Percentiles rank a stretch among this genome's conserved stretches.
phyloP scores from a whole-genome alignment of 768 basidiomycete species.

The Boletus subcaerulescens region DNA sequence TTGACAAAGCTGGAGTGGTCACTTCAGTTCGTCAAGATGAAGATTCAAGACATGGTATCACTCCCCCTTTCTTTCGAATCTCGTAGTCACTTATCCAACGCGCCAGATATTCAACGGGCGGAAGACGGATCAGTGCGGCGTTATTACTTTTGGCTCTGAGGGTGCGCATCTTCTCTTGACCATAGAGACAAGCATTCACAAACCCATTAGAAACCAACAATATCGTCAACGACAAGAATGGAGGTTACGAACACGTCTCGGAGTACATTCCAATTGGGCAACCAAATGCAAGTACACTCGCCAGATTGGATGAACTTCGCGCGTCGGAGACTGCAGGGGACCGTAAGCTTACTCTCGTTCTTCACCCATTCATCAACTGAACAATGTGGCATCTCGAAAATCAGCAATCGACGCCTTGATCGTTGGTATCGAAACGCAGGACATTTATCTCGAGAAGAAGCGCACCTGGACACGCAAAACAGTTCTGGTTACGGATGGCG shows the following conservation, averaged over 20 bases:
- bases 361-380: background rate
- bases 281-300: slow-evolving; percentile 63
- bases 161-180: slow-evolving; percentile 36
- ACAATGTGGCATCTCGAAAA: background rate
- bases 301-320: slow-evolving; percentile 58
- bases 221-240: slow-evolving; percentile 53
- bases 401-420: slow-evolving; percentile 85
- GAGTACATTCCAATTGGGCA: slow-evolving; percentile 69
- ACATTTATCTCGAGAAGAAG: slow-evolving; percentile 62
- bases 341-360: slow-evolving; percentile 41
- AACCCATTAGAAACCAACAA: slow-evolving; percentile 57
- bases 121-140: slow-evolving; percentile 93
- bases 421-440: slow-evolving; percentile 81
- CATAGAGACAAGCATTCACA: background rate
- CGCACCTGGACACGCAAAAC: slow-evolving; percentile 85
- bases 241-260: slow-evolving; percentile 70
- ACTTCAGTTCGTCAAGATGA: slow-evolving; percentile 84
- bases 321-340: slow-evolving; percentile 61
- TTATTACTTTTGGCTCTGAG: slow-evolving; percentile 83
- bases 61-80: background rate
- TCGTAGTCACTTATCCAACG: background rate
- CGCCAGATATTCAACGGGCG: slow-evolving; percentile 82
- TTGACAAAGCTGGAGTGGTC: slow-evolving; percentile 80
- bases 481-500: slow-evolving; percentile 82
- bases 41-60: slow-evolving; percentile 86